Evolutionary conservation across 345 rosid genomes (phyloP).

Genomic region (Conringia planisiliqua): DNA sequence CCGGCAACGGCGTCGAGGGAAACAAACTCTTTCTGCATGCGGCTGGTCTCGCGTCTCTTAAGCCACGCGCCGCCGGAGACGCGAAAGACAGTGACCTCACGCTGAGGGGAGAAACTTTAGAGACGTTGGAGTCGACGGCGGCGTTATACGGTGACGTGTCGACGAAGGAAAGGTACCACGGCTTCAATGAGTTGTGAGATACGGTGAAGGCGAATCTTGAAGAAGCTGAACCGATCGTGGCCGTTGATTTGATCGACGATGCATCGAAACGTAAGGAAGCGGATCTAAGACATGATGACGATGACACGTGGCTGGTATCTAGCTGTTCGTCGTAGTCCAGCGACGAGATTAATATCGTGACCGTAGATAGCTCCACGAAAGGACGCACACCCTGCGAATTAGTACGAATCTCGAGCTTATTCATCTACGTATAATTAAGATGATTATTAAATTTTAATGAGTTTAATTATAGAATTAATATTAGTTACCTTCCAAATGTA

Average conservation of each 20-base stretch:
- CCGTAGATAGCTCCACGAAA: slow-evolving; percentile 76
- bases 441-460: background rate
- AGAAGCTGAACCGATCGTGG: slow-evolving; percentile 76
- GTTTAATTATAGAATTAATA: background rate
- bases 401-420: background rate
- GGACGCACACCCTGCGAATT: slow-evolving; percentile 77
- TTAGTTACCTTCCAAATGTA: slow-evolving; percentile 95
- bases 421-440: background rate
- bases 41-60: slow-evolving; percentile 12
- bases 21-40: slow-evolving; percentile 47
- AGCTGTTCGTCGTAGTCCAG: slow-evolving; percentile 66
- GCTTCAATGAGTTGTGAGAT: slow-evolving; percentile 82
- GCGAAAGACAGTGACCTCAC: slow-evolving; percentile 75
- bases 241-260: slow-evolving; percentile 54
- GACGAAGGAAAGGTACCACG: slow-evolving; percentile 81
- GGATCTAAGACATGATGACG: slow-evolving; percentile 50
- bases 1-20: slow-evolving; percentile 83
- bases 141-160: slow-evolving; percentile 54
- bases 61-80: slow-evolving; percentile 60
- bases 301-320: slow-evolving; percentile 53
- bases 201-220: slow-evolving; percentile 93
- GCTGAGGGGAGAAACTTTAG: slow-evolving; percentile 61
- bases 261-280: slow-evolving; percentile 78
- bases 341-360: slow-evolving; percentile 62
- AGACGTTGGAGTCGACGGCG: slow-evolving; percentile 40